Evolutionary conservation across 352 stramenopile genomes (phyloP).

Genomic region (Pythium plurisporium): DNA sequence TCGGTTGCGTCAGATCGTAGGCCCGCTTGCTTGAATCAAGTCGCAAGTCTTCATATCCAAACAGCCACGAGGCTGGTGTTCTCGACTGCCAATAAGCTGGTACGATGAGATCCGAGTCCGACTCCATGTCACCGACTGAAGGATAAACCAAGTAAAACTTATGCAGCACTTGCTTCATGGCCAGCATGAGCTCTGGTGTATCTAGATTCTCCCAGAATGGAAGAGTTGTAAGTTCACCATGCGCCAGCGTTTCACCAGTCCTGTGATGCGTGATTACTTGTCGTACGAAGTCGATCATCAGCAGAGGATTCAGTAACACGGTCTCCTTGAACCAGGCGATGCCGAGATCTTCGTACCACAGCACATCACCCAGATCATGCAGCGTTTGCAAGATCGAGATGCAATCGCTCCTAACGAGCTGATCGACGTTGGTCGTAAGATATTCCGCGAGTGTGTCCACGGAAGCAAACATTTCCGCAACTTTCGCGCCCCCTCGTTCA

Average conservation of each 20-base stretch:
- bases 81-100: neutral
- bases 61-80: neutral
- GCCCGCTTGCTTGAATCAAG: neutral
- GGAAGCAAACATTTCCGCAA: neutral
- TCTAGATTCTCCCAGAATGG: neutral
- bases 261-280: conserved; percentile 9
- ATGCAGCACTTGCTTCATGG: conserved; percentile 23
- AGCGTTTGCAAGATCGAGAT: conserved; percentile 5
- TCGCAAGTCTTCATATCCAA: neutral
- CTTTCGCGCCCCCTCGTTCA: neutral
- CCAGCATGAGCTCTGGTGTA: neutral
- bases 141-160: conserved; percentile 4
- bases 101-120: conserved; percentile 13
- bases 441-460: neutral
- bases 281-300: conserved; percentile 13
- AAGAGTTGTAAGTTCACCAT: neutral
- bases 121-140: conserved; percentile 1
- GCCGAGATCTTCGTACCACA: conserved; percentile 13
- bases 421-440: too few species aligned
- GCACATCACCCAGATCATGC: conserved; percentile 14
- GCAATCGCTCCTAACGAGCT: too few species aligned
- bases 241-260: neutral
- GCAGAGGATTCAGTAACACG: conserved; percentile 2
- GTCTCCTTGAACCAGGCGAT: neutral
- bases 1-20: neutral